phyloP scores from a whole-genome alignment of 495 filamentous ascomycete species.

The Aspergillus biplanus region DNA sequence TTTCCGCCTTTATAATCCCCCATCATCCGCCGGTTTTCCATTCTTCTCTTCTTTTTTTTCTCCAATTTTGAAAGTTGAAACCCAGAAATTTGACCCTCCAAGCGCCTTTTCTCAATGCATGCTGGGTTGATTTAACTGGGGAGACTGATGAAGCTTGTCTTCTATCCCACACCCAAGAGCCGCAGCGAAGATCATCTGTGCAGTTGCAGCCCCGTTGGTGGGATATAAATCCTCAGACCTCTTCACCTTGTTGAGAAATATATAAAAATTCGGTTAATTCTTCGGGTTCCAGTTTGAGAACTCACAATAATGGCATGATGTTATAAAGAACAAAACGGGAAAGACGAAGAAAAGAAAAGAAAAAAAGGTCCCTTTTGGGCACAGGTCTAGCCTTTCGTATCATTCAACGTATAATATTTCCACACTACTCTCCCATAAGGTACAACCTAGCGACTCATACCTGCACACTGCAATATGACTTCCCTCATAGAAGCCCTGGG shows the following conservation, averaged over 20 bases:
- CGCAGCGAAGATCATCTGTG: slow-evolving; percentile 54
- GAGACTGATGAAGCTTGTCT: slow-evolving; percentile 56
- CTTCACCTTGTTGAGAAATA: no score
- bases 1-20: slow-evolving; percentile 20
- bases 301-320: slow-evolving; percentile 30
- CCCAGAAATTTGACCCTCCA: slow-evolving; percentile 71
- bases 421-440: slow-evolving; percentile 5
- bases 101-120: slow-evolving; percentile 47
- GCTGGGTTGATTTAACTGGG: slow-evolving; percentile 71
- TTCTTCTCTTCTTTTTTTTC: slow-evolving; percentile 37
- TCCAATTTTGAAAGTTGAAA: slow-evolving; percentile 62
- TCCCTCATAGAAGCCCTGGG: slow-evolving; percentile 27
- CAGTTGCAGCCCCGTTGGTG: slow-evolving; percentile 54
- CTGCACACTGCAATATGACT: slow-evolving; percentile 12
- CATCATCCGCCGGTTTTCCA: slow-evolving; percentile 16
- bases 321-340: slow-evolving; percentile 11
- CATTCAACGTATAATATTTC: slow-evolving; percentile 20
- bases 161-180: slow-evolving; percentile 66
- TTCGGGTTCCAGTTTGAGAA: slow-evolving; percentile 20
- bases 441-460: background rate
- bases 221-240: slow-evolving; percentile 35
- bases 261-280: slow-evolving; percentile 20
- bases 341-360: slow-evolving; percentile 10
- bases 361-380: slow-evolving; percentile 6
- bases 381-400: slow-evolving; percentile 19